phyloP scores from a whole-genome alignment of 1,284 basidiomycete genomes.

The Leucoagaricus sp. region DNA sequence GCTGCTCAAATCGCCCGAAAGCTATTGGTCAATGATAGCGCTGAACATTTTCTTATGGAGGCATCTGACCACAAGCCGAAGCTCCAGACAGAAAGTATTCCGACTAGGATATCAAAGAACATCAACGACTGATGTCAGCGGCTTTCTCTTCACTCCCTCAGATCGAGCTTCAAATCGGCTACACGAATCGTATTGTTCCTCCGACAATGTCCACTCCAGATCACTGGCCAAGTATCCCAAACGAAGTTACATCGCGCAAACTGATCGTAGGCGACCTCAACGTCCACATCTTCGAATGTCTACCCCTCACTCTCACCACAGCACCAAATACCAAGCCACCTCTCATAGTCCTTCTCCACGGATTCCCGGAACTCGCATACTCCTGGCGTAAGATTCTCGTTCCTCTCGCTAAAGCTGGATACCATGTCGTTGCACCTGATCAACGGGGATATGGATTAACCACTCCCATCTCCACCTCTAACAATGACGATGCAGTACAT shows the following conservation, averaged over 20 bases:
- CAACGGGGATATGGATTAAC: conserved; percentile 51
- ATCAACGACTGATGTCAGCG: too few species aligned
- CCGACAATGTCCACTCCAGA: neutral
- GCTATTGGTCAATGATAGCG: too few species aligned
- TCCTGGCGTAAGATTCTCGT: conserved; percentile 61
- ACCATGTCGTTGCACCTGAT: conserved; percentile 55
- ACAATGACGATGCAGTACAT: conserved; percentile 5
- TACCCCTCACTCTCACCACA: conserved; percentile 21
- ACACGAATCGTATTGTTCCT: too few species aligned
- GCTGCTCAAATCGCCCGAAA: too few species aligned
- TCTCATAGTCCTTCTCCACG: conserved; percentile 61
- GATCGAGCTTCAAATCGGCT: too few species aligned
- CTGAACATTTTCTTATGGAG: too few species aligned
- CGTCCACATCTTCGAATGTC: conserved; percentile 54
- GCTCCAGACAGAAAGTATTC: too few species aligned
- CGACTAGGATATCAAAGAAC: too few species aligned
- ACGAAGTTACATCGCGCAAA: conserved; percentile 25
- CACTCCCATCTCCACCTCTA: neutral
- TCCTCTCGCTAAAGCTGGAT: conserved; percentile 50
- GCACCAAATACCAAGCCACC: conserved; percentile 31
- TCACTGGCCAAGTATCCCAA: conserved; percentile 20
- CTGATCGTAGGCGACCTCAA: conserved; percentile 43
- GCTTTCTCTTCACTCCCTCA: too few species aligned
- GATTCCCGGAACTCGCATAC: conserved; percentile 65
- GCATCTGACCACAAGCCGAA: too few species aligned